Conservation (phyloP, 805 yeast species). For the Pichia membranifaciens region DNA sequence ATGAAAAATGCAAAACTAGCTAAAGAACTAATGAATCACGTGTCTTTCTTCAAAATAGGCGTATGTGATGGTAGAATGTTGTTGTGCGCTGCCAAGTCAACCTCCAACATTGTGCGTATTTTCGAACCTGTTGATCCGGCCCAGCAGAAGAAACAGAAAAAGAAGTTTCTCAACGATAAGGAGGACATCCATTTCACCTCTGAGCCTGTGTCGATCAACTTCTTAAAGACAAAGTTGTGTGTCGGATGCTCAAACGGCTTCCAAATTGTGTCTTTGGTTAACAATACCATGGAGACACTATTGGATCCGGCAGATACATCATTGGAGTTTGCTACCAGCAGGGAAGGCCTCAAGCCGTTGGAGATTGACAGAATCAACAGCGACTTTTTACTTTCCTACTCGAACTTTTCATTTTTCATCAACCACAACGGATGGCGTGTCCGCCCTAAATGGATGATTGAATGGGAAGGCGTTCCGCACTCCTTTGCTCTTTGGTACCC, state of each 20-base stretch:
- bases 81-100: constrained; percentile 85
- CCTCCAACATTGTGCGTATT: constrained; percentile 70
- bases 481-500: constrained; percentile 93
- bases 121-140: constrained; percentile 85
- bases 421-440: constrained; percentile 96
- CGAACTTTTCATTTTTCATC: constrained; percentile 91
- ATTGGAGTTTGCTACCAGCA: constrained; percentile 81
- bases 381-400: constrained; percentile 81
- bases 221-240: constrained; percentile 81
- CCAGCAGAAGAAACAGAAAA: constrained; percentile 55
- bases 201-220: constrained; percentile 88
- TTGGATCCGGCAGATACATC: constrained; percentile 98
- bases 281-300: constrained; percentile 79
- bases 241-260: constrained; percentile 96
- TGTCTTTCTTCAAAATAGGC: constrained; percentile 86
- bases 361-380: constrained; percentile 86
- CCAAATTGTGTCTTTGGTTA: constrained; percentile 84
- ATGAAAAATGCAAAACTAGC: constrained; percentile 54
- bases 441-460: constrained; percentile 85
- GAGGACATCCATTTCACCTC: constrained; percentile 77
- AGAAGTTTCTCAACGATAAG: constrained; percentile 60
- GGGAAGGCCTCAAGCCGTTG: constrained; percentile 74
- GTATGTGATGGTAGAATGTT: constrained; percentile 84
- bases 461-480: constrained; percentile 96
- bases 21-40: constrained; percentile 80